phyloP scores from a whole-genome alignment of 768 basidiomycete genomes.

The Amanita subjunquillea region DNA sequence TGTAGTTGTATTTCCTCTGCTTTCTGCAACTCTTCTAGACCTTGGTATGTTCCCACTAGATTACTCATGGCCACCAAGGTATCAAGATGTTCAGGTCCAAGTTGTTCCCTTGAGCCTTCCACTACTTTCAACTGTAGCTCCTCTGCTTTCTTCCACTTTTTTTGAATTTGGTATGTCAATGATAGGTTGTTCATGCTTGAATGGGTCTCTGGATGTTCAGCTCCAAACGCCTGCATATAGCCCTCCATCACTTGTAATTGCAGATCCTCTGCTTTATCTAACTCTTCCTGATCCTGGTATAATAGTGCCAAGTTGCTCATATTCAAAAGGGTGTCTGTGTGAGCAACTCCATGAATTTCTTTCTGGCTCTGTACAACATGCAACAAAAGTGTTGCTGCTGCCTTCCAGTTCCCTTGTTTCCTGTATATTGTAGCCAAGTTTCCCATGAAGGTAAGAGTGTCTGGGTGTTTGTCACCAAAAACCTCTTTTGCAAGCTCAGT shows the following conservation, averaged over 20 bases:
- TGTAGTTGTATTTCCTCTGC: background rate
- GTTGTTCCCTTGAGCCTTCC: background rate
- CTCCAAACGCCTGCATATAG: background rate
- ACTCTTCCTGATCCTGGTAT: constrained; percentile 1
- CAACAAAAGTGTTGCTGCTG: background rate
- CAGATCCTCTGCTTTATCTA: constrained; percentile 1
- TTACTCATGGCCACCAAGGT: background rate
- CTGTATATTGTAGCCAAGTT: too few relatives aligned
- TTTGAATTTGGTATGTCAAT: constrained; percentile 1
- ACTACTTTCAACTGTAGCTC: background rate
- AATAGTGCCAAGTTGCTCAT: background rate
- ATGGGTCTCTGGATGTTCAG: background rate
- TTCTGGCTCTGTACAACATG: background rate
- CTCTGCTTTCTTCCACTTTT: background rate
- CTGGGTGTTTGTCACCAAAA: too few relatives aligned
- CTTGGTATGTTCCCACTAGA: background rate
- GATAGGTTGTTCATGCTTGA: background rate
- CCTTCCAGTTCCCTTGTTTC: background rate
- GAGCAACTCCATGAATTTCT: background rate
- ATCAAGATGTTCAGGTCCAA: background rate
- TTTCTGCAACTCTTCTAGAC: background rate
- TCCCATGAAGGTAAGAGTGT: too few relatives aligned
- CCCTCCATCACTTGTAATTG: background rate
- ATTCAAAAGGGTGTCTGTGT: background rate
- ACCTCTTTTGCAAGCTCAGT: too few relatives aligned